Base-by-base conservation (phyloP, 345 rosid genomes). In the Arabidopsis arenosa region DNA sequence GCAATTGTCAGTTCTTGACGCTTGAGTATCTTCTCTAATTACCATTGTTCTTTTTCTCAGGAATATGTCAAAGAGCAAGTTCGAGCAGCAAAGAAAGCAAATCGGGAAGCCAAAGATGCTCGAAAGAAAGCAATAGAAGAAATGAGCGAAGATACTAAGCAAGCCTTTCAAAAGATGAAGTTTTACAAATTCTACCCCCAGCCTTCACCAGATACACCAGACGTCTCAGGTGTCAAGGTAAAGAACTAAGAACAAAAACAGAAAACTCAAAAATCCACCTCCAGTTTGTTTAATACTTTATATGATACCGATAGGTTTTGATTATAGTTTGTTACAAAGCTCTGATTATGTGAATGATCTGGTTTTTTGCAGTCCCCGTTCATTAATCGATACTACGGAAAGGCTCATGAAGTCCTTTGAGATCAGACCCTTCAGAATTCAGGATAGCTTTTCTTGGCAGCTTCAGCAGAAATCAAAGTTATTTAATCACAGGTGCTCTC, bases 181-280 rank as follows among this genome's bases (percentile, higher is more conserved):
- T 89, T 96, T 79, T 91, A 93, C 90, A 96, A 96, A 78, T 96
- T 96, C 77, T 96, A 96, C 82, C 99, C 99, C 17, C 82, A 77
- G 75, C 80, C 79, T 64, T 84, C 93, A 37, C 83, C 84, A 3
- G 91, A 91, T 61, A 71, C 96, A 48, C 99, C 98, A 18, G 91
- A 91, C 32, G 74, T 95, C 59, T 83, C 96, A 36, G 68, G 77
- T n/a, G 89, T 84, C 56, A 84, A 90, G 91, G 99, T 95, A 80
- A 18, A 18, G 45, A 33, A 47, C 52, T 23, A 23, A 23, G 26
- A 23, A 23, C 2, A 23, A 23, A 41, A 11, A 6, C 30, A 10
- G 9, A 9, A 13, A 15, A 52, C 28, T 8, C 1, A 6, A 68
- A 73, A 53, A 18, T 5, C 48, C 0, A 2, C 26, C 45, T 47